Evolutionary conservation across 2,329 filamentous ascomycete genomes (phyloP), one percentile per base, ranked within the genome.

Genomic region (Alternaria metachromatica): DNA sequence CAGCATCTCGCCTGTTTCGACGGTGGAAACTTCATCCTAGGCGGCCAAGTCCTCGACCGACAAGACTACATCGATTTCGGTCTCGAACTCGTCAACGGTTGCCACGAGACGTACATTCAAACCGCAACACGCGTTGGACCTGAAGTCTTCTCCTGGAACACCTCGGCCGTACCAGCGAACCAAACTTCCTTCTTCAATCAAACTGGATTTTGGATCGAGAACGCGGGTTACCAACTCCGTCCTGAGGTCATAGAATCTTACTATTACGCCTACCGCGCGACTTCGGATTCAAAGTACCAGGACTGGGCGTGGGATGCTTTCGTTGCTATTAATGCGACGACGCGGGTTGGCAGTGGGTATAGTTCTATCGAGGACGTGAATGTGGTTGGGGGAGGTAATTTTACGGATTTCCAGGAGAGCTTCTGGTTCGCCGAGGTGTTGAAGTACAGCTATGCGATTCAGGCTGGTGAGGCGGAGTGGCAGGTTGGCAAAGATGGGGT

Each of bases 371-470:
- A 72, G 0, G 80, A 96, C 75, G 92, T 96, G 49, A 92, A 91
- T 69, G 81, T 80, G 4, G 71, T 74, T 4, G 84, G 83, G 28
- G 92, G 92, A 10, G 91, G 91, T 1, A 79, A 81, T 0, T 88
- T 86, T 63, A 79, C 80, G 45, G 88, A 97, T 77, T 90, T 90
- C 77, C 91, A 95, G 84, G 92, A 97, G 81, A 94, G 91, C 72
- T 97, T 96, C 82, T 90, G 92, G 83, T 93, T 96, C 78, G 93
- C 93, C 0, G 93, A 97, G 83, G 91, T 94, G 66, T 77, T 97
- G 78, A 97, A 97, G 84, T 96, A 96, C 78, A 83, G 87, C 60
- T 96, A 92, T 81, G 78, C 96, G 71, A 91, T 92, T 62, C 88
- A 73, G 45, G 85, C 87, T 0, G 82, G 80, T 63, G 90, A 92